These are phyloP conservation scores for Skeletonema marinoi DNA, from an alignment of 108 stramenopile genomes.

Conservation along the genomic window DNA sequence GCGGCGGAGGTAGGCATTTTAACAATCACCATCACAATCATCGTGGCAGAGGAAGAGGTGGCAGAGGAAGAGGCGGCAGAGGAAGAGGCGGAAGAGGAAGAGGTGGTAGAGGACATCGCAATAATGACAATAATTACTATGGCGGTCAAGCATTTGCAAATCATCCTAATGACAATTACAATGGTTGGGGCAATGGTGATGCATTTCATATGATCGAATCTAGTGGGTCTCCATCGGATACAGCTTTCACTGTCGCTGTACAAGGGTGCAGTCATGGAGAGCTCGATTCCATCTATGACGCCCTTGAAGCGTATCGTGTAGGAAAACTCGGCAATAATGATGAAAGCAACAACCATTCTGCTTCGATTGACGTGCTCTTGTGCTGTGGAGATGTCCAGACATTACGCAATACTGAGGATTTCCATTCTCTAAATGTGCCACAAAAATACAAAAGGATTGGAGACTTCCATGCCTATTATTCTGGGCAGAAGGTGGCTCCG, in stretches of 20 bases:
- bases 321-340: background rate
- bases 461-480: constrained; percentile 91
- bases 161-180: constrained; percentile 1
- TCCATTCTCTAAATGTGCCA: constrained; percentile 87
- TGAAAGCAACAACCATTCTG: constrained; percentile 8
- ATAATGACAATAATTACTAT: background rate
- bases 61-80: too few relatives aligned
- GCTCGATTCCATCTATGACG: constrained; percentile 92
- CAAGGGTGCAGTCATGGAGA: constrained; percentile 99
- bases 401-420: constrained; percentile 85
- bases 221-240: constrained; percentile 26
- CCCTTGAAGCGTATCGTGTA: constrained; percentile 53
- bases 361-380: constrained; percentile 86
- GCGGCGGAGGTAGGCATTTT: background rate
- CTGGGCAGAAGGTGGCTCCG: constrained; percentile 87
- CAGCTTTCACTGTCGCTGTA: constrained; percentile 82
- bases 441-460: constrained; percentile 91
- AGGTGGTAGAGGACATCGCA: background rate
- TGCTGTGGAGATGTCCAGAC: constrained; percentile 99
- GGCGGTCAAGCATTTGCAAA: background rate
- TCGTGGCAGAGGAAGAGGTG: too few relatives aligned
- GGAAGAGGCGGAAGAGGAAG: background rate
- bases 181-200: background rate
- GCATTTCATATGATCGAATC: constrained; percentile 37
- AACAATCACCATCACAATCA: too few relatives aligned